Percentiles rank a stretch among this genome's conserved stretches.
phyloP scores from a whole-genome alignment of 2,329 filamentous ascomycete genomes.

The Pseudogymnoascus sp. region DNA sequence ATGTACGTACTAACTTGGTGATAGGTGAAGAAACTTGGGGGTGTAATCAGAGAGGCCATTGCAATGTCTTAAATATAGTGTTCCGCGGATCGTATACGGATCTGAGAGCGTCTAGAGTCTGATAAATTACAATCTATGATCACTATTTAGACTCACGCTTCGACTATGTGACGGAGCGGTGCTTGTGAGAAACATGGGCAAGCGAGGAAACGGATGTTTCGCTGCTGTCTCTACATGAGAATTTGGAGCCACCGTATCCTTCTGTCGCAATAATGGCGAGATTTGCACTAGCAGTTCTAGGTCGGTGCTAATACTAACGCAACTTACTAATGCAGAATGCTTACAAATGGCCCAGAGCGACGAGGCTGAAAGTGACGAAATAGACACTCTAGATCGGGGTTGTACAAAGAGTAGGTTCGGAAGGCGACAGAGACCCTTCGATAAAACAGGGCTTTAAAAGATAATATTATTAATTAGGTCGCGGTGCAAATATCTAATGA shows the following conservation, averaged over 20 bases:
- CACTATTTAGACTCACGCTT: neutral
- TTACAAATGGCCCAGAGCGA: neutral
- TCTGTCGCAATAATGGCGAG: neutral
- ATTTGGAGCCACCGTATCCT: neutral
- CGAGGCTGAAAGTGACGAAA: neutral
- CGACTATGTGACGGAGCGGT: neutral
- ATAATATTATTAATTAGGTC: neutral
- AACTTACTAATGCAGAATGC: neutral
- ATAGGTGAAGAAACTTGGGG: conserved; percentile 8
- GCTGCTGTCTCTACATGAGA: neutral
- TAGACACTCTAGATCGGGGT: neutral
- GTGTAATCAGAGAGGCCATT: conserved; percentile 10
- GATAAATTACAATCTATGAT: neutral
- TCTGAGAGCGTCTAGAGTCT: neutral
- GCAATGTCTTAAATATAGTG: neutral
- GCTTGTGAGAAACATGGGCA: neutral
- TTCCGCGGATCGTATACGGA: neutral
- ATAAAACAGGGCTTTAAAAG: neutral
- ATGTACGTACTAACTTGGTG: neutral
- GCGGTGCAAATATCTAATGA: neutral
- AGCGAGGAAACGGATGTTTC: neutral
- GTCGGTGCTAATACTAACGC: neutral
- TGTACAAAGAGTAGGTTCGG: neutral
- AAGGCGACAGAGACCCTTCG: neutral
- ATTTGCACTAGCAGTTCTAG: neutral